phyloP scores from a whole-genome alignment of 208 protist genomes.

The Acanthamoeba royreba region DNA sequence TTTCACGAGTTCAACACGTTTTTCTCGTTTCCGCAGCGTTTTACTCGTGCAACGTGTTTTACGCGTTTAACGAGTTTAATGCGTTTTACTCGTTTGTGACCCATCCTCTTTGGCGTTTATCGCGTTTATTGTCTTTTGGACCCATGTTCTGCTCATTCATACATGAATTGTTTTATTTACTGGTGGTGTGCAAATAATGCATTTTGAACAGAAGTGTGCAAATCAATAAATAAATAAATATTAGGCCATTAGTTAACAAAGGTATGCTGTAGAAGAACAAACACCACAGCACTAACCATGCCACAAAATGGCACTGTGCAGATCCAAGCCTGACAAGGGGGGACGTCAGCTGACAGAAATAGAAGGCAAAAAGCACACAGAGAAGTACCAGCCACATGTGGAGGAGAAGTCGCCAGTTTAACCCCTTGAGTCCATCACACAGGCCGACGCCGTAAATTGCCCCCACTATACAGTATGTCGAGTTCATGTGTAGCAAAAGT shows the following conservation, averaged over 20 bases:
- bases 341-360: neutral
- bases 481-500: neutral
- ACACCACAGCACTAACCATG: neutral
- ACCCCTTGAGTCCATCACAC: neutral
- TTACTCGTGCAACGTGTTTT: no score
- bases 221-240: neutral
- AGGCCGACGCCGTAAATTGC: neutral
- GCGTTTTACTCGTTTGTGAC: no score
- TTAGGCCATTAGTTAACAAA: no score
- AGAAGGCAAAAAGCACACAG: neutral
- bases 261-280: neutral
- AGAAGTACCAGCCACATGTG: neutral
- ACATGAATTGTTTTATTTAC: no score
- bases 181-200: no score
- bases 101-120: no score
- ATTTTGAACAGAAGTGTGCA: no score
- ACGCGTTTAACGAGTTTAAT: no score
- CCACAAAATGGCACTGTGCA: neutral
- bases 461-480: constrained; percentile 6
- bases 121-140: no score
- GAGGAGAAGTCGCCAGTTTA: neutral
- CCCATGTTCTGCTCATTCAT: no score
- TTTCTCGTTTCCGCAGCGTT: no score
- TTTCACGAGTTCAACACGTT: no score
- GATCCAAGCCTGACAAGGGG: neutral